Percentiles rank a stretch among this genome's conserved stretches.
Conservation (phyloP, 371 early-diverging fungal species). For the Mortierella sp. region DNA sequence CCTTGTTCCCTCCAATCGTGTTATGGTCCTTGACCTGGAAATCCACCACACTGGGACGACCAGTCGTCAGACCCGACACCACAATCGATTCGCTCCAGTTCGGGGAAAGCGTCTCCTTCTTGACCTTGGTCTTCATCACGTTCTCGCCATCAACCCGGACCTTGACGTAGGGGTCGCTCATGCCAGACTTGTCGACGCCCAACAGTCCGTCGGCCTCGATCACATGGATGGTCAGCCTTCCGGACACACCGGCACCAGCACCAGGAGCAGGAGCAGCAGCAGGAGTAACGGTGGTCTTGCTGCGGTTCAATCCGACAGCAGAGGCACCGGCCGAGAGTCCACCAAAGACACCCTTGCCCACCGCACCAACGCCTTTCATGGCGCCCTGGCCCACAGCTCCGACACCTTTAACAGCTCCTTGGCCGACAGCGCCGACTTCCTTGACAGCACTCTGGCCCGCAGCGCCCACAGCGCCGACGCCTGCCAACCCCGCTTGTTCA, state of each 20-base stretch:
- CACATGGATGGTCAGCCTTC: slow-evolving; percentile 59
- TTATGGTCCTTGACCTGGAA: slow-evolving; percentile 76
- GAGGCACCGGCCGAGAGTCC: slow-evolving; percentile 55
- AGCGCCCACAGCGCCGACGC: slow-evolving; percentile 54
- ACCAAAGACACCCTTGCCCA: slow-evolving; percentile 61
- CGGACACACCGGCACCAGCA: slow-evolving; percentile 26
- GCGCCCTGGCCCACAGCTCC: slow-evolving; percentile 65
- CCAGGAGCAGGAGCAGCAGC: neutral
- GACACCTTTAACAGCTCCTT: slow-evolving; percentile 58
- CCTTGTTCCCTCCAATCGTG: slow-evolving; percentile 69
- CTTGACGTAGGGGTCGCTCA: slow-evolving; percentile 69
- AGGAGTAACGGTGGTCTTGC: slow-evolving; percentile 40
- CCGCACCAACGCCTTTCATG: slow-evolving; percentile 64
- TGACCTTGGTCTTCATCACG: slow-evolving; percentile 76
- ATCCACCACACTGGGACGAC: slow-evolving; percentile 54
- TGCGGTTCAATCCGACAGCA: slow-evolving; percentile 55
- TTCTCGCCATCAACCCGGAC: slow-evolving; percentile 64
- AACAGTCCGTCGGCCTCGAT: slow-evolving; percentile 67
- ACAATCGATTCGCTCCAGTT: slow-evolving; percentile 72
- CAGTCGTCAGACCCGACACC: slow-evolving; percentile 53
- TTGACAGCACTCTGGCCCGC: slow-evolving; percentile 62
- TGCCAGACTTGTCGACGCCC: slow-evolving; percentile 67
- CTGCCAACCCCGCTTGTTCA: slow-evolving; percentile 44
- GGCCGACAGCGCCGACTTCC: slow-evolving; percentile 59
- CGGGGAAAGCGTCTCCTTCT: slow-evolving; percentile 78